These are phyloP conservation scores for Auricularia sp. DNA, from an alignment of 768 basidiomycete species.

Conservation along the genomic window DNA sequence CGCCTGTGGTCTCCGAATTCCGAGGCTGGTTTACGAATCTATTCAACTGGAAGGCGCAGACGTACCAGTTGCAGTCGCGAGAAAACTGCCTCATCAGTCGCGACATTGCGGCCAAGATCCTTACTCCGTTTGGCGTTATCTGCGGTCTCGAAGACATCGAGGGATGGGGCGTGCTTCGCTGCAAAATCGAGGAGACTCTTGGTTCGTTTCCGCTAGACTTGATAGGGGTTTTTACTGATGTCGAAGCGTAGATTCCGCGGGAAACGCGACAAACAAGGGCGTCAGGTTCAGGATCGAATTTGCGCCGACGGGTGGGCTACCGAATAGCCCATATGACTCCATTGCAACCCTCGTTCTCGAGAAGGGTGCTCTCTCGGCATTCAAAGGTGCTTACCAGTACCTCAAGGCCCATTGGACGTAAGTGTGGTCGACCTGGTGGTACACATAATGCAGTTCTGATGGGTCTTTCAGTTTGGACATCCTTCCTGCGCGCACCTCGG, in stretches of 20 bases:
- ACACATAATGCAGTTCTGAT: no score
- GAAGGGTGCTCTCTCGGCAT: constrained; percentile 84
- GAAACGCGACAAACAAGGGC: constrained; percentile 48
- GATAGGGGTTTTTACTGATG: constrained; percentile 14
- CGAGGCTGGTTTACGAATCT: constrained; percentile 93
- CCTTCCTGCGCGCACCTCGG: no score
- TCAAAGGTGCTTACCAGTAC: constrained; percentile 65
- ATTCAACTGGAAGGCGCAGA: constrained; percentile 79
- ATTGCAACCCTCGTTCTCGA: constrained; percentile 75
- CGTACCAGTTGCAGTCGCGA: constrained; percentile 45
- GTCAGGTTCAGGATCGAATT: constrained; percentile 84
- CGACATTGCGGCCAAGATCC: constrained; percentile 43
- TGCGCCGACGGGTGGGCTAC: constrained; percentile 14
- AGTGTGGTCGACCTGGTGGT: not conserved
- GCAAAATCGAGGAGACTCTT: constrained; percentile 36
- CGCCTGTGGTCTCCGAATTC: constrained; percentile 70
- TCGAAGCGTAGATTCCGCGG: not conserved
- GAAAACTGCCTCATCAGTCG: constrained; percentile 53
- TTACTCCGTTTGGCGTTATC: constrained; percentile 53
- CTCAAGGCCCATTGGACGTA: constrained; percentile 58
- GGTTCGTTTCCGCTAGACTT: not conserved
- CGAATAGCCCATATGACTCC: constrained; percentile 34
- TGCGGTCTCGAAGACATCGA: constrained; percentile 48
- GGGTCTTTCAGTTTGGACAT: no score
- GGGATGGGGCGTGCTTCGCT: constrained; percentile 36